A percentile compares a stretch with the other conserved stretches of the same genome.
phyloP scores from a whole-genome alignment of 179 eudicot genomes.

The Beta corolliflora region DNA sequence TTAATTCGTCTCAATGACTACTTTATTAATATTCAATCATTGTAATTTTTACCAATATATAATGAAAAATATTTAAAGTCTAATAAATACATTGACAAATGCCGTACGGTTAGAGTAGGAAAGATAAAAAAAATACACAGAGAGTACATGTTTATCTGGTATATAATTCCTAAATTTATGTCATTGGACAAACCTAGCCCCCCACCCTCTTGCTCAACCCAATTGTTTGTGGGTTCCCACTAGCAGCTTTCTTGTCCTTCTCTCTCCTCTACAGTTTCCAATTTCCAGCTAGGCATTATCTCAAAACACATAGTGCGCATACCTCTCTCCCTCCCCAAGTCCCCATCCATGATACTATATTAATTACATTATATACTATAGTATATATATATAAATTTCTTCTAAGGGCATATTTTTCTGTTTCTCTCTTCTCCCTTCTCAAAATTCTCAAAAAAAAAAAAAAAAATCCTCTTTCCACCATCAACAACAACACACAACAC shows the following conservation, averaged over 20 bases:
- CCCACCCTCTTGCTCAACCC: slow-evolving; percentile 5
- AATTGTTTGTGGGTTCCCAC: slow-evolving; percentile 31
- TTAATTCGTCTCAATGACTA: too few species aligned
- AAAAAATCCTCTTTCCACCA: neutral
- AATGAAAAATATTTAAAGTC: too few species aligned
- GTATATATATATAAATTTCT: neutral
- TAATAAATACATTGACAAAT: too few species aligned
- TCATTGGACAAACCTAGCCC: slow-evolving; percentile 1
- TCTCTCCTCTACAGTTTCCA: slow-evolving; percentile 22
- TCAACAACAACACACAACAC: neutral
- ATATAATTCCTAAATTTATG: too few species aligned
- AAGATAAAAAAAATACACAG: too few species aligned
- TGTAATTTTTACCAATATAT: too few species aligned
- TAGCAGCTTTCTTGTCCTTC: slow-evolving; percentile 45
- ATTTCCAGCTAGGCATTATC: slow-evolving; percentile 42
- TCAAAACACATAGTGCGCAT: slow-evolving; percentile 28
- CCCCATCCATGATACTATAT: neutral
- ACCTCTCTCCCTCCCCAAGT: slow-evolving; percentile 10
- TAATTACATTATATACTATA: neutral
- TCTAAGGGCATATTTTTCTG: neutral
- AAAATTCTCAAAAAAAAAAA: neutral
- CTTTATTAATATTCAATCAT: too few species aligned
- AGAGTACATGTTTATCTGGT: neutral
- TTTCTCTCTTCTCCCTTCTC: neutral
- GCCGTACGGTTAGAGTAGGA: too few species aligned